phyloP scores from a whole-genome alignment of 1,284 basidiomycete species.

The Pseudozyma sp. region DNA sequence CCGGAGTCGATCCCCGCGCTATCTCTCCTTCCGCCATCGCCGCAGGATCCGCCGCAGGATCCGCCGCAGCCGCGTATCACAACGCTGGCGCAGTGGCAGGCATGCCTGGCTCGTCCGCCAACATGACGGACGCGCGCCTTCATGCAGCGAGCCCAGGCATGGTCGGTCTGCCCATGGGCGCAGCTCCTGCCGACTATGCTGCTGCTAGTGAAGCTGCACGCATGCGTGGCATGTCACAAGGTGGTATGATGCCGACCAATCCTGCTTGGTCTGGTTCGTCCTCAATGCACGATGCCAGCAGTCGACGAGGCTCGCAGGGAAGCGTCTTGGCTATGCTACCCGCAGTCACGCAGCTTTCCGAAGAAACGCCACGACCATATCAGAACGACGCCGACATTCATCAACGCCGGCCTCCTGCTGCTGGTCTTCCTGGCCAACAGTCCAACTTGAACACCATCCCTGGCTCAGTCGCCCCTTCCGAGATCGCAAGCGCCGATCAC shows the following conservation, averaged over 20 bases:
- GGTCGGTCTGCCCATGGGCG: slow-evolving; percentile 28
- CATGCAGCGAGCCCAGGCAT: slow-evolving; percentile 6
- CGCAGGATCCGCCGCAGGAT: slow-evolving; percentile 24
- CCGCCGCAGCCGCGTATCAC: slow-evolving; percentile 28
- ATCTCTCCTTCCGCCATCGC: slow-evolving; percentile 3
- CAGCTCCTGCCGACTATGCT: slow-evolving; percentile 26
- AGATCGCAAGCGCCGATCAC: slow-evolving; percentile 23
- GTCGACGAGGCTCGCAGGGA: slow-evolving; percentile 22
- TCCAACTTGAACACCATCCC: slow-evolving; percentile 30
- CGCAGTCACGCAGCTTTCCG: slow-evolving; percentile 7
- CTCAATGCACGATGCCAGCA: slow-evolving; percentile 10
- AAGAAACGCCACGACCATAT: slow-evolving; percentile 6
- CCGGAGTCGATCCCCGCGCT: slow-evolving; percentile 19
- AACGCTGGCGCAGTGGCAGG: slow-evolving; percentile 1
- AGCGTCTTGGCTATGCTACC: slow-evolving; percentile 18
- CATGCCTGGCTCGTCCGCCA: slow-evolving; percentile 3
- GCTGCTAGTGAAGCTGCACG: slow-evolving; percentile 24
- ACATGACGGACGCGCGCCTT: slow-evolving; percentile 2
- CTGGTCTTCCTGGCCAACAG: slow-evolving; percentile 16
- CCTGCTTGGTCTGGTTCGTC: slow-evolving; percentile 17
- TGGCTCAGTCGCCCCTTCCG: slow-evolving; percentile 31
- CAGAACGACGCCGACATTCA: slow-evolving; percentile 10
- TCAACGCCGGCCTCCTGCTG: slow-evolving; percentile 19
- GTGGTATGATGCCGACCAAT: neutral
- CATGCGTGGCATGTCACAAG: slow-evolving; percentile 12